Evolutionary conservation across 352 stramenopile species (phyloP).

Genomic region (Phytopythium mirpurense): DNA sequence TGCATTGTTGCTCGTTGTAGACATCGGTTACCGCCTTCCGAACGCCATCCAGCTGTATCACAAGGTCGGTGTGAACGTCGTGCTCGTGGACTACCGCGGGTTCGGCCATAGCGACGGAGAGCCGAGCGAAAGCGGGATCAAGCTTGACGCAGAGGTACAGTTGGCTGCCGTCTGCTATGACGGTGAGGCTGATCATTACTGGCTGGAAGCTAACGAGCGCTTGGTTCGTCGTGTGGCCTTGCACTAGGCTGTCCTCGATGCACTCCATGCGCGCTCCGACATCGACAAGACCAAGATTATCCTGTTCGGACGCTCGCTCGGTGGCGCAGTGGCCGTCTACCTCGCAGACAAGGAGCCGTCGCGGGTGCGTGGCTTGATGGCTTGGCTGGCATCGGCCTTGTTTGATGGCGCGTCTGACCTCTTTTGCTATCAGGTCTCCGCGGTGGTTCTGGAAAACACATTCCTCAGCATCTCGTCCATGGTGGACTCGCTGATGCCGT

Average conservation of each 20-base stretch:
- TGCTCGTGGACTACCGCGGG: conserved; percentile 94
- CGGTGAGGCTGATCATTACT: too few species aligned
- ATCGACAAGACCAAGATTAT: conserved; percentile 88
- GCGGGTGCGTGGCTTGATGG: conserved; percentile 31
- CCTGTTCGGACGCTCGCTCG: conserved; percentile 90
- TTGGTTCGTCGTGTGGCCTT: conserved; percentile 1
- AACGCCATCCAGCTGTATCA: conserved; percentile 90
- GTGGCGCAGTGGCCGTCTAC: conserved; percentile 90
- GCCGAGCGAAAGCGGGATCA: conserved; percentile 86
- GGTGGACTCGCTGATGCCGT: conserved; percentile 92
- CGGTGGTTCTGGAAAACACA: conserved; percentile 93
- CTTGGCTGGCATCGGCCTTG: neutral
- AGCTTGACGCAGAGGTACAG: conserved; percentile 89
- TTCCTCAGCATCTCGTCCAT: conserved; percentile 92
- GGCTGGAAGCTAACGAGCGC: neutral
- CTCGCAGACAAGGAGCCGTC: conserved; percentile 74
- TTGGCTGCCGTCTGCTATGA: too few species aligned
- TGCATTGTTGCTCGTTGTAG: conserved; percentile 16
- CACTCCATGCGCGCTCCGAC: conserved; percentile 59
- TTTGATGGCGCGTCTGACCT: too few species aligned
- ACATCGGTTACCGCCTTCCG: conserved; percentile 92
- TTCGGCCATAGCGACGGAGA: conserved; percentile 89
- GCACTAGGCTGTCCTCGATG: conserved; percentile 66
- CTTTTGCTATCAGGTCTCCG: conserved; percentile 83
- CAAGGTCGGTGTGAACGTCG: conserved; percentile 84